These are phyloP conservation scores for Balakata baccata DNA, from an alignment of 345 rosid genomes.

Conservation along the genomic window DNA sequence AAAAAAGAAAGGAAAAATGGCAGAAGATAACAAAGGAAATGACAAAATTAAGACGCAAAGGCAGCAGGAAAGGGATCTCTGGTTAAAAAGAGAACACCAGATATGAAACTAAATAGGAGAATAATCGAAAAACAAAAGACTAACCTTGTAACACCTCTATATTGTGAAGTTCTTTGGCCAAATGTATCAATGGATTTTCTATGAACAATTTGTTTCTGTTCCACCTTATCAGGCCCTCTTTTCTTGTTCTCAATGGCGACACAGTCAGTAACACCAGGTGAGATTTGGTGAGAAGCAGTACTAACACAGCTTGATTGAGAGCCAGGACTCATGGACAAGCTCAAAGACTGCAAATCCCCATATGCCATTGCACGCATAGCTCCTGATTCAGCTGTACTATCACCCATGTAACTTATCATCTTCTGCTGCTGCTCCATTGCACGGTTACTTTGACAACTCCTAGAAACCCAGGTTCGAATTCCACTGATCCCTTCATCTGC, in stretches of 20 bases:
- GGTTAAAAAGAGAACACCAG: constrained; percentile 2
- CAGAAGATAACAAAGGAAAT: not conserved
- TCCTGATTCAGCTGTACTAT: constrained; percentile 41
- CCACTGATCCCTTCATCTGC: constrained; percentile 35
- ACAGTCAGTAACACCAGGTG: constrained; percentile 45
- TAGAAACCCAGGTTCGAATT: constrained; percentile 41
- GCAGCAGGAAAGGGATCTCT: not conserved
- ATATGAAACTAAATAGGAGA: not conserved
- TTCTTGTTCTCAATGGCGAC: constrained; percentile 68
- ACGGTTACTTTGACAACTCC: constrained; percentile 43
- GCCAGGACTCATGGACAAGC: constrained; percentile 97
- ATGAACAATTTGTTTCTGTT: constrained; percentile 76
- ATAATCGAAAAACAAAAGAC: not conserved
- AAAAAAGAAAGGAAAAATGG: not conserved
- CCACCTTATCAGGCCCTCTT: constrained; percentile 64
- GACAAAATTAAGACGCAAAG: not conserved
- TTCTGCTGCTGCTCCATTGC: constrained; percentile 22
- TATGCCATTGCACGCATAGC: constrained; percentile 54
- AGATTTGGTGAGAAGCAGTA: constrained; percentile 62
- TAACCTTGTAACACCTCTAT: constrained; percentile 95
- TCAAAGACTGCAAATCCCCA: constrained; percentile 78
- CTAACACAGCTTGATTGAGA: constrained; percentile 78
- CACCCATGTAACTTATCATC: too few relatives aligned
- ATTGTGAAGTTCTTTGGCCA: constrained; percentile 98
- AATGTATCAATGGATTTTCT: constrained; percentile 94